Evolutionary conservation across 225 moss, liverwort and hornwort genomes (phyloP), one percentile per base, ranked within the genome.

Genomic region (Ulota crispa): DNA sequence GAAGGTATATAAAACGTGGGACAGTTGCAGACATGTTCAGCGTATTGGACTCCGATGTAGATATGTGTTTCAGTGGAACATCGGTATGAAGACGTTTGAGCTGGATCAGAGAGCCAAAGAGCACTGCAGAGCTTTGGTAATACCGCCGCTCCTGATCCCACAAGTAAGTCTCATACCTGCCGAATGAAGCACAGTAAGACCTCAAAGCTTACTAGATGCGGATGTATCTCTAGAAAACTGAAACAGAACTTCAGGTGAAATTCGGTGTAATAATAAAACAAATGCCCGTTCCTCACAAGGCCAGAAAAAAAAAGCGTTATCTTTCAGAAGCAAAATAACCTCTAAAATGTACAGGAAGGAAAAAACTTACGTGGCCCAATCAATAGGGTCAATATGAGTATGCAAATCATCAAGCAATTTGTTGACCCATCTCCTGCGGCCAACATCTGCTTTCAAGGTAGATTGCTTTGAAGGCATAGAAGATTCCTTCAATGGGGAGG

Each of bases 91-190:
- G 91, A 39, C 95, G 91, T 78, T 93, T 88, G 41, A 95, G 91
- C 85, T 95, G 92, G 47, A 93, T 86, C 73, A 95, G 83, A 36
- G 89, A 89, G 75, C 95, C 95, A 89, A 93, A 93, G 37, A 95
- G 84, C 68, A 95, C 92, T 60, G 93, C 89, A 82, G 89, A 89
- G 59, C 92, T 86, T 81, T 92, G 95, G 66, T 95, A 95, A 75
- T 93, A 92, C 56, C 91, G 88, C 65, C 88, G 83, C 80, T 92
- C 93, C 43, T 95, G 93, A 23, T 92, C 91, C 95, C 95, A 95
- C 43, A 95, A 85, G 36, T 93, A 93, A 62, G 90, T 87, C 64
- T 95, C 93, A 74, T 95, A 95, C 47, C 95, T 95, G 90, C 75
- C 65, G 31, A 15, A 32, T 41, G 41, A 64, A 31, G 55, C 30